phyloP scores from a whole-genome alignment of 2,329 filamentous ascomycete species.

The Pezicula carpinea region DNA sequence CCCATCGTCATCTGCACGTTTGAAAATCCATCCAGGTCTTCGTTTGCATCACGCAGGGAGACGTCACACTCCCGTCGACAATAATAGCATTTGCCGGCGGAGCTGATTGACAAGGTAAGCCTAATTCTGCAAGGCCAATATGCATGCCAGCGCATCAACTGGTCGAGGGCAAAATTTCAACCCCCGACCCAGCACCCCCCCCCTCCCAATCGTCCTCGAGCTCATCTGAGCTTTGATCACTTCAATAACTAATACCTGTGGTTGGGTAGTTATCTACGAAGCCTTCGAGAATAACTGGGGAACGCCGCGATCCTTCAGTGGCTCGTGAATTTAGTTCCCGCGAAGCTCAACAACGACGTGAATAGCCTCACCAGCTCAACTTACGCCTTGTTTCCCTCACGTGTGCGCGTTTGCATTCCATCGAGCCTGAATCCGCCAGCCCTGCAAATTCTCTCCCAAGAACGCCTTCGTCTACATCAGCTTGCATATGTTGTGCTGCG shows the following conservation, averaged over 20 bases:
- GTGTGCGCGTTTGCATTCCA: constrained; percentile 22
- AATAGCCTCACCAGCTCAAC: constrained; percentile 23
- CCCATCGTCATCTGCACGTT: constrained; percentile 14
- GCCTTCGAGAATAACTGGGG: constrained; percentile 19
- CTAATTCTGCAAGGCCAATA: constrained; percentile 26
- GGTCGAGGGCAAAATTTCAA: constrained; percentile 24
- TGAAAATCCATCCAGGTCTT: constrained; percentile 10
- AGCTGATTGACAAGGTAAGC: constrained; percentile 30
- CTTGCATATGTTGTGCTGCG: constrained; percentile 56
- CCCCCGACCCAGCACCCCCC: constrained; percentile 20
- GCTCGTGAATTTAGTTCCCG: constrained; percentile 19
- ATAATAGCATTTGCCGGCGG: constrained; percentile 21
- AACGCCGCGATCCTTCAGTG: constrained; percentile 19
- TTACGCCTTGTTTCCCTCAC: constrained; percentile 23
- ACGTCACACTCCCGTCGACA: constrained; percentile 21
- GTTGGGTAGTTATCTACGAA: constrained; percentile 24
- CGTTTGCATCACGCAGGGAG: constrained; percentile 10
- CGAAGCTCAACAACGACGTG: constrained; percentile 18
- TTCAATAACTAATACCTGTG: constrained; percentile 26
- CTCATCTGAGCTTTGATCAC: constrained; percentile 18
- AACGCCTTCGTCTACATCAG: constrained; percentile 41
- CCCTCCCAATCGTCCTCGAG: constrained; percentile 23
- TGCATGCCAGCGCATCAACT: constrained; percentile 31
- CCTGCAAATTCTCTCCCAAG: constrained; percentile 31
- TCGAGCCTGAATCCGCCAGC: constrained; percentile 30